Base-by-base conservation (phyloP, 305 asterid genomes). In the Fraxinus greggii region DNA sequence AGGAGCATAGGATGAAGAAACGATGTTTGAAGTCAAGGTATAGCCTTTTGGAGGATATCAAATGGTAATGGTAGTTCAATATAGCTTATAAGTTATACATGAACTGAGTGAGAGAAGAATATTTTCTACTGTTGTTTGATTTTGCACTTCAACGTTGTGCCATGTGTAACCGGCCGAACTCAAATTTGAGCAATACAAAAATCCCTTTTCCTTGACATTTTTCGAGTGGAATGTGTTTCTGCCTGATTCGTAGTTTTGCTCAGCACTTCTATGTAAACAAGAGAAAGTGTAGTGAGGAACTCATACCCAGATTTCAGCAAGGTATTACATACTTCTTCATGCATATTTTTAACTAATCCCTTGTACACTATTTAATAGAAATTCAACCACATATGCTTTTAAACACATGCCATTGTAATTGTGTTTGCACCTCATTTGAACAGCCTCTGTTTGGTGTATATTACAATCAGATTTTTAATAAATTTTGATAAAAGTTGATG, bases 31-130 rank as follows among this genome's bases (percentile, higher is more conserved):
- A 82, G 81, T 76, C 85, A 24, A 79, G 87, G 86, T 65, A 81
- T 79, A 82, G 85, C 3, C 35, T 86, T 36, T 88, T 13, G 89
- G 24, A 79, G 86, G 80, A 86, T 84, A 88, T 81, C 87, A 75
- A 85, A 81, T 86, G 84, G 86, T 81, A 83, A 83, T 72, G 85
- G 85, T 82, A 51, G 83, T 81, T 67, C 85, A 36, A 78, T 56
- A 48, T 35, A 79, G 69, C 80, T 76, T 33, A 29, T 3, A 13
- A 45, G 56, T 13, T 13, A 45, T 79, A 81, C 86, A 78, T 78
- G 77, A 19, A 78, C 24, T 75, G 74, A 78, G 72, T 61, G 28
- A 29, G 82, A 54, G 78, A 51, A 80, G 33, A 56, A 33, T 65
- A 38, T 77, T 65, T 56, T 19, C 28, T 17, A 38, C 17, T 65